Conservation (phyloP, 768 basidiomycete species). For the Suillus sp. region DNA sequence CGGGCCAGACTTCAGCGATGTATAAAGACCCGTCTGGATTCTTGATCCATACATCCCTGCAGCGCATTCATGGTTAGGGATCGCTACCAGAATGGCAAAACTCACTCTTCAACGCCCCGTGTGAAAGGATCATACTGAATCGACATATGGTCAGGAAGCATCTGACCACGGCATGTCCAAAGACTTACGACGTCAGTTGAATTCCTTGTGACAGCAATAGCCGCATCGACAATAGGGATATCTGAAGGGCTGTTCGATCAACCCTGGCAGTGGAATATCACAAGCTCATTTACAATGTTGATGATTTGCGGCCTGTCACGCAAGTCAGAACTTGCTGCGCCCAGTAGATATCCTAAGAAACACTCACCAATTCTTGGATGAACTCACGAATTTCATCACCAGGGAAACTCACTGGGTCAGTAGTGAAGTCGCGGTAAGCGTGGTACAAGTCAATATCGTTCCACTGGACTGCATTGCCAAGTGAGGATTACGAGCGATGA, state of each 20-base stretch:
- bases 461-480: conserved; percentile 60
- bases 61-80: background rate
- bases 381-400: conserved; percentile 52
- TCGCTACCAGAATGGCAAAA: conserved; percentile 19
- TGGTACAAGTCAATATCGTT: conserved; percentile 78
- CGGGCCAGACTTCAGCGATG: conserved; percentile 77
- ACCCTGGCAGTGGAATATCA: conserved; percentile 59
- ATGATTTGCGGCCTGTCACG: conserved; percentile 26
- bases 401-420: conserved; percentile 66
- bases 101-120: conserved; percentile 56
- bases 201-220: conserved; percentile 54
- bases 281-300: conserved; percentile 50
- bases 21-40: conserved; percentile 75
- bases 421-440: conserved; percentile 67
- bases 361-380: conserved; percentile 56
- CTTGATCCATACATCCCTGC: conserved; percentile 68
- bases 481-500: conserved; percentile 11
- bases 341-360: conserved; percentile 19
- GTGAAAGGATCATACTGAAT: conserved; percentile 65
- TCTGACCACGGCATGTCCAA: background rate
- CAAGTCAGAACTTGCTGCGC: conserved; percentile 11
- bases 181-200: conserved; percentile 54
- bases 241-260: conserved; percentile 49
- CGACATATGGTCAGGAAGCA: background rate
- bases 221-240: conserved; percentile 68